Percentiles rank a stretch among this genome's conserved stretches.
Conservation (phyloP, 2,329 filamentous ascomycete genomes). For the Setomelanomma holmii region DNA sequence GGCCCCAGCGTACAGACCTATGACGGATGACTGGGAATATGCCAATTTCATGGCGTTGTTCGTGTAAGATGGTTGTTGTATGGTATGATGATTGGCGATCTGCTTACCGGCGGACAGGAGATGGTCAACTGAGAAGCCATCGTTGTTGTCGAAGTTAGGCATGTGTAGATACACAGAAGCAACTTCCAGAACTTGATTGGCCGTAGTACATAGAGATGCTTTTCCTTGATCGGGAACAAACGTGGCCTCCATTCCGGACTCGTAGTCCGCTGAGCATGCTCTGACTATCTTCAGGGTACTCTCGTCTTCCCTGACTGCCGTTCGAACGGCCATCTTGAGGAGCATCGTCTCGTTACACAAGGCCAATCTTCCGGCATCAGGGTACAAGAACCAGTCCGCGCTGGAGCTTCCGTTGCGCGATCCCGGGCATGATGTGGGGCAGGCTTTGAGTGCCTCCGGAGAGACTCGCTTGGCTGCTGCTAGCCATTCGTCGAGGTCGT, state of each 20-base stretch:
- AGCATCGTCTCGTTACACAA: slow-evolving; percentile 15
- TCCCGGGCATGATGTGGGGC: slow-evolving; percentile 8
- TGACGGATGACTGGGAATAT: background rate
- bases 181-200: slow-evolving; percentile 7
- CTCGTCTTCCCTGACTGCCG: background rate
- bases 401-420: background rate
- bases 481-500: slow-evolving; percentile 9
- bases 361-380: slow-evolving; percentile 2
- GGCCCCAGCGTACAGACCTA: slow-evolving; percentile 6
- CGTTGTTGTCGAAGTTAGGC: background rate
- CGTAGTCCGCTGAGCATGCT: slow-evolving; percentile 7
- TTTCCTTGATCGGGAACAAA: slow-evolving; percentile 8
- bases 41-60: background rate
- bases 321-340: slow-evolving; percentile 10
- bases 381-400: slow-evolving; percentile 9
- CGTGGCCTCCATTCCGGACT: background rate
- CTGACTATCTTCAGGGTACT: background rate
- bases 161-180: slow-evolving; percentile 5
- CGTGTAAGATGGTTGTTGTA: slow-evolving; percentile 8
- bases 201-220: slow-evolving; percentile 12
- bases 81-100: slow-evolving; percentile 9
- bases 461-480: slow-evolving; percentile 1
- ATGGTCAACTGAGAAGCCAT: slow-evolving; percentile 5
- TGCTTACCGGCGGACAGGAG: slow-evolving; percentile 7
- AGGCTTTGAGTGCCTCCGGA: background rate